Base-by-base conservation (phyloP, 768 basidiomycete genomes). In the Podaxis sp. region DNA sequence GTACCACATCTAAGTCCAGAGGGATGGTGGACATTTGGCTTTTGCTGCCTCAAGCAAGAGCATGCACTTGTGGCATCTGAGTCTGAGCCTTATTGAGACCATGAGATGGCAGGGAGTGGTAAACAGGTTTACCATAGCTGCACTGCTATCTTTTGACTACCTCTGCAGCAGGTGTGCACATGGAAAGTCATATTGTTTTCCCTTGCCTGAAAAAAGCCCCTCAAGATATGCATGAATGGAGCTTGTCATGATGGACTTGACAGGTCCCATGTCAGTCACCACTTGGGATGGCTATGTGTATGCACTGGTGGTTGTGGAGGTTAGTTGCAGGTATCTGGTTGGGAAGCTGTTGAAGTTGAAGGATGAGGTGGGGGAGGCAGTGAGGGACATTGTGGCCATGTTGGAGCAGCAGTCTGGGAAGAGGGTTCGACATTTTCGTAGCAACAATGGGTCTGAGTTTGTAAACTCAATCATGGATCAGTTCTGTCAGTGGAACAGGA, bases 391-490 rank as follows among this genome's bases (percentile, higher is more conserved):
- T 69, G 7, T 65, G 7, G 46, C 51, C 20, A 58, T 61, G 40
- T 4, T 70, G 26, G 64, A 72, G 60, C 28, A 38, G 8, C 63
- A 69, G 38, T 65, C 67, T n/a, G 66, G 66, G 0, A 26, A n/a
- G 37, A 67, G 62, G 24, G 49, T 68, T 1, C 60, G 55, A 17
- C 44, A 20, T 1, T 62, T 73, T 15, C 22, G 69, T 2, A 59
- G 58, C 2, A 72, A 78, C 44, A 77, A 75, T 65, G 75, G 75
- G 0, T 69, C 63, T 6, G 75, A 79, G 62, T 70, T 75, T 4
- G 41, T 76, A 0, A 75, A 77, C 30, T 51, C 52, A 0, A 52
- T 62, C 2, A 40, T 75, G 11, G 66, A 65, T 41, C 13, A 51
- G 0, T 76, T 72, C 65, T 68, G 69, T 33, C 60, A 38, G 0